phyloP scores from a whole-genome alignment of 768 basidiomycete species.

The Russula sp. region DNA sequence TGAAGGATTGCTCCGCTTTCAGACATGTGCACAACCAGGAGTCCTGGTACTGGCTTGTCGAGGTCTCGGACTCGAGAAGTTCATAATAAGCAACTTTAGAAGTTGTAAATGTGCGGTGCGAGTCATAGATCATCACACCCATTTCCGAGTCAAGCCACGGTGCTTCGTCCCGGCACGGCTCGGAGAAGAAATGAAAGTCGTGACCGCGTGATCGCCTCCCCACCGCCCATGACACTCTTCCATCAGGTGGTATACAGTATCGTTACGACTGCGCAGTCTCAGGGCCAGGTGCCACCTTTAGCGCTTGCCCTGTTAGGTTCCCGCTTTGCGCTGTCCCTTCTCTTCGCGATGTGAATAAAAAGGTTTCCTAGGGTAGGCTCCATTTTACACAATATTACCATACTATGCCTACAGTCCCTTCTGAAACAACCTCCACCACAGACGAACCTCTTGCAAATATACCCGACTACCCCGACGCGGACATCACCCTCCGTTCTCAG shows the following conservation, averaged over 20 bases:
- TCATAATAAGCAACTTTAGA: no score
- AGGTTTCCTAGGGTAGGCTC: not conserved
- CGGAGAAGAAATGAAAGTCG: no score
- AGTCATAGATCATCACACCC: no score
- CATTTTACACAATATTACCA: not conserved
- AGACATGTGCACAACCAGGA: no score
- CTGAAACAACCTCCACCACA: not conserved
- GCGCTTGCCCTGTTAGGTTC: not conserved
- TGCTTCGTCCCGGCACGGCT: no score
- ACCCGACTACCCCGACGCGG: conserved; percentile 37
- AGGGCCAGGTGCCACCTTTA: not conserved
- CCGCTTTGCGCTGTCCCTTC: not conserved
- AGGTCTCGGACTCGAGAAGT: no score
- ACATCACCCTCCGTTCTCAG: conserved; percentile 43
- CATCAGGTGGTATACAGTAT: not conserved
- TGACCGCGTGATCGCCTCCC: no score
- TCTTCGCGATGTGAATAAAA: not conserved
- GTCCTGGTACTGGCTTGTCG: no score
- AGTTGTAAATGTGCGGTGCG: no score
- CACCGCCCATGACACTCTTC: not conserved
- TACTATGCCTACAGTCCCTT: not conserved
- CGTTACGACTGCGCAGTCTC: not conserved
- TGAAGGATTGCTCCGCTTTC: no score
- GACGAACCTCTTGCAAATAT: not conserved
- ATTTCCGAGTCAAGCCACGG: no score